Base-by-base conservation (phyloP, 2,329 filamentous ascomycete genomes). In the Cladosporium sp. region DNA sequence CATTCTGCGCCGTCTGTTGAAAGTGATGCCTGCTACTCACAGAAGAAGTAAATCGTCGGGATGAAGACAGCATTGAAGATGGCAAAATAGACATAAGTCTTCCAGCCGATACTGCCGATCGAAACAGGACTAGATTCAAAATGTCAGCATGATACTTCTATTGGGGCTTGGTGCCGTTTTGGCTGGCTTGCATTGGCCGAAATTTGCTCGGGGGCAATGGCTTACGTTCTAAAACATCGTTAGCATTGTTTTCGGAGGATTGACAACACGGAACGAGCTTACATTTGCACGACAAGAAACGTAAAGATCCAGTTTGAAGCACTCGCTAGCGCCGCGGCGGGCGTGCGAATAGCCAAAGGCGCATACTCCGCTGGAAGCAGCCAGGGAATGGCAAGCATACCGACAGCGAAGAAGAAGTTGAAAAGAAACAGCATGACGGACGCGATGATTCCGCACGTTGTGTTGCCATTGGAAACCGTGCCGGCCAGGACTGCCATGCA, bases 301-400 rank as follows among this genome's bases (percentile, higher is more conserved):
- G 56, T 68, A 55, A 66, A 64, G 8, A 60, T 53, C 69, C 69
- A 72, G 43, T 70, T 72, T 36, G 53, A 56, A 2, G 58, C 91
- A 1, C 91, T 96, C 52, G 91, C 96, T 66, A 96, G 72, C 77
- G 89, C 95, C 48, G 91, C 90, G 54, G 91, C 92, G 75, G 96
- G 96, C 54, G 92, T 93, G 61, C 92, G 85, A 66, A 96, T 96
- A 73, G 89, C 95, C 52, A 96, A 78, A 3, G 92, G 91, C 24
- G 96, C 78, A 72, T 96, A 96, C 75, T 97, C 92, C 6, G 92
- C 90, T 6, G 92, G 92, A 67, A 96, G 96, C 13, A 96, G 76
- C 92, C 92, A 97, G 7, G 92, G 92, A 54, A 97, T 93, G 1
- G 91, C 59, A n/a, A 60, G 61, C 36, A 69, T 57, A 15, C 61